phyloP scores from a whole-genome alignment of 345 rosid species.

The Eucalyptus decipiens region DNA sequence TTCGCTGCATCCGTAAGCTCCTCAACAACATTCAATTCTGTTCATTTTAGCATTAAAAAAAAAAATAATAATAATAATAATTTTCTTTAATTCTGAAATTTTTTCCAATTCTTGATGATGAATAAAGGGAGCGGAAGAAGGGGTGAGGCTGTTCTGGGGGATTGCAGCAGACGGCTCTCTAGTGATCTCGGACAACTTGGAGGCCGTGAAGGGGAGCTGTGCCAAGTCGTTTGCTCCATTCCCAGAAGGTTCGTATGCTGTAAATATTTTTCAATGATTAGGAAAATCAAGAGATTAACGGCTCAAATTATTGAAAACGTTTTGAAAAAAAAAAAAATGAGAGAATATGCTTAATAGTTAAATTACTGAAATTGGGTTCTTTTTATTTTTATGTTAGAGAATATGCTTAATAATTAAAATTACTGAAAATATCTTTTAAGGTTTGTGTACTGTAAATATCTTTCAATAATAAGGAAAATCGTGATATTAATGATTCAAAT shows the following conservation, averaged over 20 bases:
- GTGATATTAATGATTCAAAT: too few species aligned
- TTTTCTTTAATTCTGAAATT: neutral
- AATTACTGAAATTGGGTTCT: neutral
- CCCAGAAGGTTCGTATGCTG: slow-evolving; percentile 19
- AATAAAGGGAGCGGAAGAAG: slow-evolving; percentile 37
- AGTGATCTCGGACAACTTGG: slow-evolving; percentile 40
- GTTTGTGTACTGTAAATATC: neutral
- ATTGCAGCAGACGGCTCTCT: slow-evolving; percentile 49
- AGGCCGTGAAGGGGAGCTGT: slow-evolving; percentile 44
- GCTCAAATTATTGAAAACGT: neutral
- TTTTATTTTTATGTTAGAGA: neutral
- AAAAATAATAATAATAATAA: too few species aligned
- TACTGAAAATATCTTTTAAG: neutral
- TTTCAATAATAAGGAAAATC: too few species aligned
- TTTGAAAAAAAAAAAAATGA: neutral
- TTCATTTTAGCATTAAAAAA: neutral
- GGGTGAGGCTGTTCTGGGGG: slow-evolving; percentile 48
- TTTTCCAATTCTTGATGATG: neutral
- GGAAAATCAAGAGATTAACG: too few species aligned
- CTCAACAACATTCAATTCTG: neutral
- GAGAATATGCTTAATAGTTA: neutral
- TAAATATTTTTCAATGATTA: neutral
- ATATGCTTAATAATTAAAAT: too few species aligned
- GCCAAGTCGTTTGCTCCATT: slow-evolving; percentile 63
- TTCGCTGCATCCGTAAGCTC: slow-evolving; percentile 41